Evolutionary conservation across 805 yeast genomes (phyloP).

Genomic region (Yarrowia keelungensis): DNA sequence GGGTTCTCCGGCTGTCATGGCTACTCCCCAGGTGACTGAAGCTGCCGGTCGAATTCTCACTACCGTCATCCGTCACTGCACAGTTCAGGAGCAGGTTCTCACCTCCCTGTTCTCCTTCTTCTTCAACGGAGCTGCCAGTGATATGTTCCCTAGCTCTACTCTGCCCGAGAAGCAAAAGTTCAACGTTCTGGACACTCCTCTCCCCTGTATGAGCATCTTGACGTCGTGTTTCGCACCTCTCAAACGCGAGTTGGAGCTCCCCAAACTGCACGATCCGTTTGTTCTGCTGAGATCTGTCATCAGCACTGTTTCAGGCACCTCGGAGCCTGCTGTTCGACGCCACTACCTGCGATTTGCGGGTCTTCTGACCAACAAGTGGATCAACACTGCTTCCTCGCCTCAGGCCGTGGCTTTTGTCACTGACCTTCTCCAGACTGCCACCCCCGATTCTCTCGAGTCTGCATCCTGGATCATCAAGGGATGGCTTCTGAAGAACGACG

Average conservation of each 20-base stretch:
- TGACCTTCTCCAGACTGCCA: background rate
- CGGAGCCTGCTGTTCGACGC: slow-evolving; percentile 53
- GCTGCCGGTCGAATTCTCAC: slow-evolving; percentile 25
- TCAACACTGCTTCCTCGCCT: slow-evolving; percentile 45
- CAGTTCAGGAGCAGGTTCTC: slow-evolving; percentile 2
- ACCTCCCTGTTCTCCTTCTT: slow-evolving; percentile 5
- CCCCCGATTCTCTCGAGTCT: slow-evolving; percentile 52
- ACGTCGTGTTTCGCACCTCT: slow-evolving; percentile 18
- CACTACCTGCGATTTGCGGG: slow-evolving; percentile 65
- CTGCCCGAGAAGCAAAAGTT: slow-evolving; percentile 9
- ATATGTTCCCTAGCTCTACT: background rate
- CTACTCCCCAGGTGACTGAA: slow-evolving; percentile 21
- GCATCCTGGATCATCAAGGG: slow-evolving; percentile 78
- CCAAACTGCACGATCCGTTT: slow-evolving; percentile 23
- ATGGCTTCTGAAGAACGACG: slow-evolving; percentile 64
- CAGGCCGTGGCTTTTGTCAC: slow-evolving; percentile 15
- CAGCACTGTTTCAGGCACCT: slow-evolving; percentile 5
- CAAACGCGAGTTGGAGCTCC: background rate
- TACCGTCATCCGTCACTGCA: background rate
- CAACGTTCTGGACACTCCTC: slow-evolving; percentile 21
- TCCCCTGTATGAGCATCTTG: slow-evolving; percentile 6
- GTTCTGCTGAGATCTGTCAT: slow-evolving; percentile 13
- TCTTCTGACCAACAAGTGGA: slow-evolving; percentile 65
- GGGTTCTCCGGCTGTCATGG: background rate
- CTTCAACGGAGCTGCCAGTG: slow-evolving; percentile 18